Evolutionary conservation across 2,329 filamentous ascomycete species (phyloP).

Genomic region (Aspergillus tanneri): DNA sequence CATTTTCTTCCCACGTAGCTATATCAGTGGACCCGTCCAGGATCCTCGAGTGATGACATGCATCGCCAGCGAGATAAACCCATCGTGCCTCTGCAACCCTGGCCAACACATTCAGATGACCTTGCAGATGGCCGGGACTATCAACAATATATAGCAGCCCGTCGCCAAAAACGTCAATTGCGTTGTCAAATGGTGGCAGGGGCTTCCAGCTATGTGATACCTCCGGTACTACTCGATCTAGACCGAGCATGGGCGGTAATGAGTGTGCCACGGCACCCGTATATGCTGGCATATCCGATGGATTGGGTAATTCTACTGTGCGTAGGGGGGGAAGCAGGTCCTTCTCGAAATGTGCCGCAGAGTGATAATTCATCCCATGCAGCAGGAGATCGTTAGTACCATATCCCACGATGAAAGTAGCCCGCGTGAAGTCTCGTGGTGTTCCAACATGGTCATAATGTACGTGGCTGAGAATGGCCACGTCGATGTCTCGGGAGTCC

Average conservation of each 20-base stretch:
- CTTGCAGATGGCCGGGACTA: constrained; percentile 33
- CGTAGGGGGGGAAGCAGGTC: constrained; percentile 24
- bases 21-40: constrained; percentile 31
- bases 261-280: neutral
- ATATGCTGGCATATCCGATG: neutral
- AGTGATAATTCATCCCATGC: constrained; percentile 20
- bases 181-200: constrained; percentile 14
- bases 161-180: constrained; percentile 33
- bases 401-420: constrained; percentile 42
- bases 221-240: constrained; percentile 3
- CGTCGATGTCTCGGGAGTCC: constrained; percentile 40
- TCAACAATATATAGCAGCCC: constrained; percentile 30
- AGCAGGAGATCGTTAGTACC: constrained; percentile 21
- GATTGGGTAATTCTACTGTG: constrained; percentile 23
- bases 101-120: constrained; percentile 34
- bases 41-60: constrained; percentile 33
- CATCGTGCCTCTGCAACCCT: constrained; percentile 15
- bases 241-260: neutral
- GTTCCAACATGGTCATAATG: constrained; percentile 47
- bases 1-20: constrained; percentile 28
- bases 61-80: constrained; percentile 34
- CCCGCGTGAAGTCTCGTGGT: constrained; percentile 37
- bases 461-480: constrained; percentile 44
- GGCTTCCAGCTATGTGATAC: constrained; percentile 24
- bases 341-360: constrained; percentile 21